These are phyloP conservation scores for Starmera amethionina DNA, from an alignment of 805 yeast species.

Conservation along the genomic window DNA sequence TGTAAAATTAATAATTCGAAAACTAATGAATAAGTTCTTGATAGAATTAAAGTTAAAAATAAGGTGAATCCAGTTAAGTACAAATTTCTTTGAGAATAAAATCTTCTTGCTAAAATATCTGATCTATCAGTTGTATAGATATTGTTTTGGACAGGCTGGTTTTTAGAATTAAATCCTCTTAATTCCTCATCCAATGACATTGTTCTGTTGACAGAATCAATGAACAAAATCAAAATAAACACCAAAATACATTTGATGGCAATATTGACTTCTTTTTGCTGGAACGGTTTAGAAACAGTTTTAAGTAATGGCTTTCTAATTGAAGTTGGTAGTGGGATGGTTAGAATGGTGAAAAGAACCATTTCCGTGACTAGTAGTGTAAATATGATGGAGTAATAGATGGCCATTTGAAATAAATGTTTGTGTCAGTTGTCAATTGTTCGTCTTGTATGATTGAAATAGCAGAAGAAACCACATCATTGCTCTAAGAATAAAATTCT, in stretches of 20 bases:
- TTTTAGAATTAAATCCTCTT: slow-evolving; percentile 22
- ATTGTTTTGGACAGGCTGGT: slow-evolving; percentile 17
- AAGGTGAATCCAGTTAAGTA: slow-evolving; percentile 92
- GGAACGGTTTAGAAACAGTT: slow-evolving; percentile 58
- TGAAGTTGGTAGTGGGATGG: slow-evolving; percentile 76
- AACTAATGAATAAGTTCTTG: slow-evolving; percentile 75
- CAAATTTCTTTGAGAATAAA: slow-evolving; percentile 94
- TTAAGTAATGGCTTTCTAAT: slow-evolving; percentile 59
- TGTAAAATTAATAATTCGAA: slow-evolving; percentile 60
- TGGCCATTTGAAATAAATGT: slow-evolving; percentile 14
- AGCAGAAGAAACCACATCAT: no score
- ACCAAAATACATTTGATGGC: slow-evolving; percentile 74
- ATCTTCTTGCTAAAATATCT: slow-evolving; percentile 83
- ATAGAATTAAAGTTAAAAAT: slow-evolving; percentile 76
- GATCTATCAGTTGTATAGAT: slow-evolving; percentile 46
- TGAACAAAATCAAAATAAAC: slow-evolving; percentile 73
- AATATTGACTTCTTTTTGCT: slow-evolving; percentile 60
- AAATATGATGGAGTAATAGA: slow-evolving; percentile 37
- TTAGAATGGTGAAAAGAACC: slow-evolving; percentile 66
- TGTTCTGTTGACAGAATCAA: slow-evolving; percentile 84
- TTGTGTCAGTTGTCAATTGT: no score
- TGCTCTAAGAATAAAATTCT: no score
- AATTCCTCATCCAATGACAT: slow-evolving; percentile 58
- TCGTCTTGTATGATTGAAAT: no score
- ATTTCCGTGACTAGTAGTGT: slow-evolving; percentile 71